Base-by-base conservation (phyloP, 2,329 filamentous ascomycete genomes). In the Sclerotinia nivalis region DNA sequence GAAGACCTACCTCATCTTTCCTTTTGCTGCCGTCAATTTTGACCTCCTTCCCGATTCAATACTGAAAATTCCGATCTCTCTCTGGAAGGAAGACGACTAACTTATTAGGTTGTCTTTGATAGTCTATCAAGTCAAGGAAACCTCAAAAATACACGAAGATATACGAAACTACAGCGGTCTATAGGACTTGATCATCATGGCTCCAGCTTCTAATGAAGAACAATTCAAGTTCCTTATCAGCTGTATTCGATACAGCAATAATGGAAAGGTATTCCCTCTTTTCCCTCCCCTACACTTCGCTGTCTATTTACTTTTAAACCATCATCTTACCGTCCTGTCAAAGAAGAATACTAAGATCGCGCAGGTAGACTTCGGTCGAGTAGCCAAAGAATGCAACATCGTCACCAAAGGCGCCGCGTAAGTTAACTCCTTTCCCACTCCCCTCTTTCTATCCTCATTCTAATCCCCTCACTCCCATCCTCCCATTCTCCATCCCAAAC, bases 361-460 rank as follows among this genome's bases (percentile, higher is more conserved):
- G 22, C 69, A 92, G 89, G 83, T 91, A 8, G 86, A 92, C 75
- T 92, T 91, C 73, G 80, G 79, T 8, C 83, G 84, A 62, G 90
- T 93, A n/a, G 88, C 88, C 15, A 80, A 83, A 22, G 89, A 91
- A 74, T 87, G 88, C 55, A 80, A 79, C 31, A 90, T 92, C 50
- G 83, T 89, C 47, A 83, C 81, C 78, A 91, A 90, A 79, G 89
- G 85, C 20, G 90, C 90, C 31, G 90, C 89, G 90, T 92, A 84
- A 84, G 89, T 85, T 49, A 25, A 1, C 59, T 7, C 47, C 47
- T 45, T 49, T 28, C 8, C 34, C 31, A 34, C 8, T 40, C 5
- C 25, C 6, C 12, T 13, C 59, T 5, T 12, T 1, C 34, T 7
- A 12, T 18, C 34, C 8, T 8, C 20, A 20, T 8, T 22, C 58